phyloP scores from a whole-genome alignment of 257 asterid genomes.

The Solanum habrochaites region DNA sequence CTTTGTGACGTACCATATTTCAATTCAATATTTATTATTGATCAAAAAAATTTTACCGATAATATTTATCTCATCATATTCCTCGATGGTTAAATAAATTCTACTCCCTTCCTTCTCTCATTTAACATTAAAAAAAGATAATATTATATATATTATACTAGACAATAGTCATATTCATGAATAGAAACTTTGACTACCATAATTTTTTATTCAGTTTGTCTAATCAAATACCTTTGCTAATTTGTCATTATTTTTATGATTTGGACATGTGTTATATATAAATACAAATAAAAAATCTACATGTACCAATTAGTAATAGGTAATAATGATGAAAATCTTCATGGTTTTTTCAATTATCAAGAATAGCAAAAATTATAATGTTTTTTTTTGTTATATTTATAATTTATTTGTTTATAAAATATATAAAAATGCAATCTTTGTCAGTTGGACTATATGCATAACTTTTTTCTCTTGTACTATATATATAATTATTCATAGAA shows the following conservation, averaged over 20 bases:
- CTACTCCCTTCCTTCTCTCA: background rate
- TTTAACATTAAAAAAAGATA: background rate
- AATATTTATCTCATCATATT: background rate
- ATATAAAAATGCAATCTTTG: background rate
- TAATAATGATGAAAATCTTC: background rate
- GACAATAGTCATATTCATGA: background rate
- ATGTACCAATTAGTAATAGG: background rate
- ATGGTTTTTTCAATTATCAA: background rate
- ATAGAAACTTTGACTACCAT: background rate
- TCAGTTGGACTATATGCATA: background rate
- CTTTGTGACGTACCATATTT: background rate
- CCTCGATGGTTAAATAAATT: background rate
- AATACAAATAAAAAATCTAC: background rate
- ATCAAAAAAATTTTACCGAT: background rate
- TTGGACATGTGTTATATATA: background rate
- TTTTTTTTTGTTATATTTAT: background rate
- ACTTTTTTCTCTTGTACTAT: background rate
- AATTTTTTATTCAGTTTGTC: background rate
- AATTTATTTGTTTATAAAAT: background rate
- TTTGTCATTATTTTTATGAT: background rate
- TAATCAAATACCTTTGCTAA: background rate
- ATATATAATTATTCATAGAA: background rate
- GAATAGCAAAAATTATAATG: background rate
- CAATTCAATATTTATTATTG: fast-evolving
- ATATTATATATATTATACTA: background rate